Percentiles rank a stretch among this genome's conserved stretches.
phyloP scores from a whole-genome alignment of 331 rosid genomes.

The Stylosanthes scabra region DNA sequence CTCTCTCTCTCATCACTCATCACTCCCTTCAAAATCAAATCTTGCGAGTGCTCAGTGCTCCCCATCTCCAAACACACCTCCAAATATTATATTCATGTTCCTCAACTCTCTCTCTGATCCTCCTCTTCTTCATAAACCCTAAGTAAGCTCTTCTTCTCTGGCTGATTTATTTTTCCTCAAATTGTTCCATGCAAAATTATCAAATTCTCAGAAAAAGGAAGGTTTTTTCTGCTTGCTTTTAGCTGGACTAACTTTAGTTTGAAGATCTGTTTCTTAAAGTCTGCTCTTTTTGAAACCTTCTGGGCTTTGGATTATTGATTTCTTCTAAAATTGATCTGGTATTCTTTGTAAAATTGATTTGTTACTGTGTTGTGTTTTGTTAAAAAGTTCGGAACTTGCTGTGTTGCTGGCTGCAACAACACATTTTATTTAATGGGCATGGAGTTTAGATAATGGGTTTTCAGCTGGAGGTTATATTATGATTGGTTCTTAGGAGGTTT shows the following conservation, averaged over 20 bases:
- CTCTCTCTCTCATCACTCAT: no score
- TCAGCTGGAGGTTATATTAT: conserved; percentile 11
- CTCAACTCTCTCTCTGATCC: conserved; percentile 32
- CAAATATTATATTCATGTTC: conserved; percentile 45
- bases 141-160: conserved; percentile 38
- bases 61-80: conserved; percentile 34
- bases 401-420: not conserved
- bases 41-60: conserved; percentile 30
- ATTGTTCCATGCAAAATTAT: not conserved
- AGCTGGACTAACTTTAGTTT: conserved; percentile 20
- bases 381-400: conserved; percentile 35
- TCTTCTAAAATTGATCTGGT: no score
- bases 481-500: not conserved
- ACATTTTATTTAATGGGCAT: conserved; percentile 12
- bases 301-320: conserved; percentile 14
- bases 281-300: not conserved
- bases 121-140: conserved; percentile 9
- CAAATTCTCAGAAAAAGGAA: conserved; percentile 5
- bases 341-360: conserved; percentile 24
- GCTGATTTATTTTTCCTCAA: not conserved
- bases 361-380: conserved; percentile 7
- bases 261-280: conserved; percentile 21
- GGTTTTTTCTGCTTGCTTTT: not conserved
- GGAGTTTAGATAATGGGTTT: conserved; percentile 14
- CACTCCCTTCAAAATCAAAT: conserved; percentile 27